Evolutionary conservation across 2,329 filamentous ascomycete genomes (phyloP).

Genomic region (Trichoderma sp.): DNA sequence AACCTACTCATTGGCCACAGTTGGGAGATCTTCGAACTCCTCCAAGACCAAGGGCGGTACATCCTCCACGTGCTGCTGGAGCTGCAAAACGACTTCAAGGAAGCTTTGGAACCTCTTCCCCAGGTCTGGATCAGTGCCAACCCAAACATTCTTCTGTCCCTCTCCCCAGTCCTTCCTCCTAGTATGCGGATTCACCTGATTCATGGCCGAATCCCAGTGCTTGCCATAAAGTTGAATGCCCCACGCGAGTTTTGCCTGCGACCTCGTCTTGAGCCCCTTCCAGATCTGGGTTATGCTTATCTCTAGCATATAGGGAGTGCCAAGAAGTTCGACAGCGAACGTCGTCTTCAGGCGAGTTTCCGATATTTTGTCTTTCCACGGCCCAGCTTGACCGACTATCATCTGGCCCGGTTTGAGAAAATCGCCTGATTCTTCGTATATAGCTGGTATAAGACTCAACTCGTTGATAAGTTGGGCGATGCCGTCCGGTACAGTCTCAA

Average conservation of each 20-base stretch:
- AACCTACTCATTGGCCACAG: neutral
- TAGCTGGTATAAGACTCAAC: slow-evolving; percentile 14
- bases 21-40: neutral
- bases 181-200: slow-evolving; percentile 29
- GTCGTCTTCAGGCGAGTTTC: slow-evolving; percentile 33
- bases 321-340: slow-evolving; percentile 33
- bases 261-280: slow-evolving; percentile 26
- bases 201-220: slow-evolving; percentile 42
- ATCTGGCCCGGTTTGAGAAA: neutral
- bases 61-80: slow-evolving; percentile 33
- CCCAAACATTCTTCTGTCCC: slow-evolving; percentile 36
- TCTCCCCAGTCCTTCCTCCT: slow-evolving; percentile 36
- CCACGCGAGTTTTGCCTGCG: slow-evolving; percentile 31
- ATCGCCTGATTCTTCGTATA: slow-evolving; percentile 17
- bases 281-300: slow-evolving; percentile 35
- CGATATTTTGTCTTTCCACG: slow-evolving; percentile 14
- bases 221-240: slow-evolving; percentile 36
- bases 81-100: slow-evolving; percentile 34
- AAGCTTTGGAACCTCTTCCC: slow-evolving; percentile 34
- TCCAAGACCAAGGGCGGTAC: neutral
- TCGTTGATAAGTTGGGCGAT: slow-evolving; percentile 28
- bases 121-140: slow-evolving; percentile 30
- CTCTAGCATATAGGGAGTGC: slow-evolving; percentile 38
- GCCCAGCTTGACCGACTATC: neutral
- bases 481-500: slow-evolving; percentile 24